Base-by-base conservation (phyloP, 148 eudicot genomes). In the Oxyria digyna region DNA sequence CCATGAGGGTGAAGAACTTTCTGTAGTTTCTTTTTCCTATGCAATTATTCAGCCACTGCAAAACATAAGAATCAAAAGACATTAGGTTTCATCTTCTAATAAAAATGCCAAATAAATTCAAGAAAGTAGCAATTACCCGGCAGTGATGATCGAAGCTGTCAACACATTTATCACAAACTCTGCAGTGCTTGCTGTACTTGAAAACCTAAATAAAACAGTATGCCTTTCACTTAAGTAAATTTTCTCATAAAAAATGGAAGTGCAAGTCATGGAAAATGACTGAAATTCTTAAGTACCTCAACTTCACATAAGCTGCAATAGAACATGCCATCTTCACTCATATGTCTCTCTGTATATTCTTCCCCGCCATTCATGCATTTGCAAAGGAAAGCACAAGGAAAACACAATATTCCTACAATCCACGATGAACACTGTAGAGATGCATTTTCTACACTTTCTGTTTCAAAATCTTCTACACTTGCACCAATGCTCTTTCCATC, bases 121-220 rank as follows among this genome's bases (percentile, higher is more conserved):
- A 69, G 67, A 38, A 67, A 42, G 37, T 31, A 31, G 57, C n/a
- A 45, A 52, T 42, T 91, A 95, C 99, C 97, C 99, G 85, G 87
- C 99, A 95, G 74, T 95, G 99, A 72, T 95, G 99, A 84, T 95
- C 99, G 71, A 95, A 95, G 66, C 74, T 73, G 75, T 88, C 83
- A 8, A 95, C 99, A 67, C 99, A 94, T 84, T 95, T 95, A 83
- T 95, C 99, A 71, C 99, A 95, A 64, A 95, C 99, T 85, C 99
- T 85, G 52, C 99, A 95, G 78, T 95, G 99, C 78, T 95, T 95
- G 87, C 99, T 95, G 81, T 91, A 91, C 91, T 87, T 95, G 85
- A 78, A 95, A 76, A 95, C 97, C 99, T 94, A 76, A 78, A 81
- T 64, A 32, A 64, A 69, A 33, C 63, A 81, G 33, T 69, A 57